These are phyloP conservation scores for Fusarium robinianum DNA, from an alignment of 2,329 filamentous ascomycete species.

Conservation along the genomic window DNA sequence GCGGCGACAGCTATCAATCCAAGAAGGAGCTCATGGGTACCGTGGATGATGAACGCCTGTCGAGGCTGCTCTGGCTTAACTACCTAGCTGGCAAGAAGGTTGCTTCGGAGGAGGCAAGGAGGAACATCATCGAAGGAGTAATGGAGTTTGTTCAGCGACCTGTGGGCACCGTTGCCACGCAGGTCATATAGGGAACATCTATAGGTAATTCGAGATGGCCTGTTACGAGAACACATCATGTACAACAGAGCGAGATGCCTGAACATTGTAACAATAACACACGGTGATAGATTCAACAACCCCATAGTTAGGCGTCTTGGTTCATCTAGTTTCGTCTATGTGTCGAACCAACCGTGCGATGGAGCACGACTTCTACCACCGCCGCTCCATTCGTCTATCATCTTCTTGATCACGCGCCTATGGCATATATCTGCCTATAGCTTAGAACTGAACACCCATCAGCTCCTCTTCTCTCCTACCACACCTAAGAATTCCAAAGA, in stretches of 20 bases:
- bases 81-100: constrained; percentile 88
- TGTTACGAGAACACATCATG: constrained; percentile 21
- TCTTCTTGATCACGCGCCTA: constrained; percentile 5
- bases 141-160: constrained; percentile 88
- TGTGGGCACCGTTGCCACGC: constrained; percentile 81
- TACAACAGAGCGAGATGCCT: constrained; percentile 22
- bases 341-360: too few species aligned
- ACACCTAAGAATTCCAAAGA: constrained; percentile 6
- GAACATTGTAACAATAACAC: constrained; percentile 32
- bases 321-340: too few species aligned
- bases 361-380: too few species aligned
- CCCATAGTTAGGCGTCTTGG: too few species aligned
- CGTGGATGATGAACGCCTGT: constrained; percentile 78
- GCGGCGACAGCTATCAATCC: constrained; percentile 56
- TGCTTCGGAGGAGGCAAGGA: constrained; percentile 79
- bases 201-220: too few species aligned
- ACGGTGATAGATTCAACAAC: constrained; percentile 24
- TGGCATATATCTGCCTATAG: constrained; percentile 22
- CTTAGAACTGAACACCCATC: constrained; percentile 30
- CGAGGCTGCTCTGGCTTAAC: constrained; percentile 82
- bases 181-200: constrained; percentile 58
- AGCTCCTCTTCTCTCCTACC: constrained; percentile 17
- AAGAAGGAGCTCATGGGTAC: constrained; percentile 65
- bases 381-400: too few species aligned
- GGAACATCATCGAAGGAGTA: constrained; percentile 83